Base-by-base conservation (phyloP, 805 yeast genomes). In the Wickerhamomyces xylosicus region DNA sequence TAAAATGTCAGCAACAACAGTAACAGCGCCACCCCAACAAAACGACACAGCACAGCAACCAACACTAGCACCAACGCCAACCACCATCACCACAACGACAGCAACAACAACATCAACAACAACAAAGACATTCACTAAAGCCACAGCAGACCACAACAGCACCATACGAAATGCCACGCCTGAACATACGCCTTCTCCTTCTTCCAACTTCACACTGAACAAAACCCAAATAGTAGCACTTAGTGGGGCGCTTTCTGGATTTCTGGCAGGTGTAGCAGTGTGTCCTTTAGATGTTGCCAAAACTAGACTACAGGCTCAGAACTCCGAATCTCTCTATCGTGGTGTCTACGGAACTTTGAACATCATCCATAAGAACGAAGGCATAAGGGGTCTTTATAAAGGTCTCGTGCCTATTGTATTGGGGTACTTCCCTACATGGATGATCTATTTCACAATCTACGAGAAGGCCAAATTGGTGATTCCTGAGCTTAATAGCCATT, bases 341-440 rank as follows among this genome's bases (percentile, higher is more conserved):
- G 89, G 89, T 1, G 67, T 81, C 5, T 15, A 69, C 0, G 77
- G 79, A 5, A 84, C 95, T 0, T 62, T 87, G 54, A 54, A 63
- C 19, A 69, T 79, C 2, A 89, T 90, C 16, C 61, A 75, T 41
- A 57, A 60, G 31, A 90, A 87, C 40, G 97, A 89, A 61, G 95
- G 97, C 9, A 50, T 77, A 2, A 60, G 74, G 32, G 97, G 97
- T 0, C 66, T 92, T 13, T 92, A 92, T 57, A 66, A 95, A 44
- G 98, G 98, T 4, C 62, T 92, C 19, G 81, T 81, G 2, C 97
- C 98, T n/a, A 86, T 90, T 31, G 72, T 90, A 1, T 61, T 90
- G 37, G 98, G 98, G 0, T 92, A 92, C 59, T 77, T 92, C 50
- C 98, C 98, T 14, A 86, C 97, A 0, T 92, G 98, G 98, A 87